Base-by-base conservation (phyloP, 2,329 filamentous ascomycete genomes). In the Alternaria viburni region DNA sequence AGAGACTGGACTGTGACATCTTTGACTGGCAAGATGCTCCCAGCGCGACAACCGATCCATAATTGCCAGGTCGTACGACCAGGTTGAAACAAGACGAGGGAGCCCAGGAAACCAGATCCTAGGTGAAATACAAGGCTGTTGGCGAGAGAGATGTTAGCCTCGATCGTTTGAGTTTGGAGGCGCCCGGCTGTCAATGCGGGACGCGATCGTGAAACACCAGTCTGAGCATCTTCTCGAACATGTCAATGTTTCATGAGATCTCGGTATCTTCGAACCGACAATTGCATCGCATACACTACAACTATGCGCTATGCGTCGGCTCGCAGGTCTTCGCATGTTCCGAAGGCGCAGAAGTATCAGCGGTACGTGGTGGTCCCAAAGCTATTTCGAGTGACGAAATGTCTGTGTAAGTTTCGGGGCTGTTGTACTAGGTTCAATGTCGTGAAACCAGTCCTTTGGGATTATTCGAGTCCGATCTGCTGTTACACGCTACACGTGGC, bases 211-310 rank as follows among this genome's bases (percentile, higher is more conserved):
- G 69, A 69, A 71, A 71, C 69, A 47, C 36, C 19, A 47, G 65
- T 69, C 63, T 69, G 69, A 69, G 65, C 52, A 62, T 66, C 57
- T 66, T 67, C 63, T 71, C 65, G 57, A 70, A 66, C 56, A 59
- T 67, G 64, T 70, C 67, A 68, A 61, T 50, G 69, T 72, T 72
- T 73, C 65, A 67, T 68, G 70, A 59, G 65, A 73, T 63, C 51
- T 67, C 66, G 64, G 64, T 59, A 66, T 25, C 32, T 54, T 52
- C 30, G 43, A 57, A 28, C 45, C 45, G 25, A 25, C 54, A 52
- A 59, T 25, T 63, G 62, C 65, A 47, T 67, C 61, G 65, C 59
- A 43, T 45, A 54, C 19, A 32, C 47, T 12, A 25, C 30, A 6
- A 54, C 56, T 32, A 45, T 50, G 55, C 44, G 50, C 44, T 45